These are phyloP conservation scores for Paramyrothecium roridum DNA, from an alignment of 2,329 filamentous ascomycete species.

Conservation along the genomic window DNA sequence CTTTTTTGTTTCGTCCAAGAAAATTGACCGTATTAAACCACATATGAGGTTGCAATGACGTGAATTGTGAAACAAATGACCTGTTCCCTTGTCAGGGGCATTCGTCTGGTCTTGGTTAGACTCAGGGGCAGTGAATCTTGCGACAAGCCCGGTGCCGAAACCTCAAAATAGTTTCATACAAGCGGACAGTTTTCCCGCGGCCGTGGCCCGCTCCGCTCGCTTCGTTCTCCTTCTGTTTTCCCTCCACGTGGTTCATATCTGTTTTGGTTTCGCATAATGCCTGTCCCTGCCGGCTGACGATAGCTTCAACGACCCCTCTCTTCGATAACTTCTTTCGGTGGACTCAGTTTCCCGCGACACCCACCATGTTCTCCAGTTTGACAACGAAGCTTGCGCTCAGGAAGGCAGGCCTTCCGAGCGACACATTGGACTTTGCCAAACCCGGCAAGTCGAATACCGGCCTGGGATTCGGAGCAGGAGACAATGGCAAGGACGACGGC, in stretches of 20 bases:
- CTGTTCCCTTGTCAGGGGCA: neutral
- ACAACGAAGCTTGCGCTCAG: conserved; percentile 57
- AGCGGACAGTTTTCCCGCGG: neutral
- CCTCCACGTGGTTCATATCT: neutral
- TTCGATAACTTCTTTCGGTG: too few relatives aligned
- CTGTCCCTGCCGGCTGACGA: too few relatives aligned
- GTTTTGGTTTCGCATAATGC: too few relatives aligned
- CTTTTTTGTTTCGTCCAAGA: too few relatives aligned
- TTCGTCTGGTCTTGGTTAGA: neutral
- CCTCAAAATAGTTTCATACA: neutral
- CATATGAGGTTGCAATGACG: too few relatives aligned
- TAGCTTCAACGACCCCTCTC: too few relatives aligned
- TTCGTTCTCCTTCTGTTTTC: neutral
- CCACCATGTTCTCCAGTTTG: conserved; percentile 51
- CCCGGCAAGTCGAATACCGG: conserved; percentile 29
- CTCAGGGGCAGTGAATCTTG: neutral
- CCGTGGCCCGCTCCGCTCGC: neutral
- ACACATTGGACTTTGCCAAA: conserved; percentile 40
- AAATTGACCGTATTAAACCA: too few relatives aligned
- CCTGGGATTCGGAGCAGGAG: conserved; percentile 24
- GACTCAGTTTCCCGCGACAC: neutral
- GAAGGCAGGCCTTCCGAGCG: conserved; percentile 51
- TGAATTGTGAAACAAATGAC: neutral
- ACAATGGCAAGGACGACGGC: conserved; percentile 19
- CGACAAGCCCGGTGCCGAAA: neutral